Evolutionary conservation across 1,139 yeast species (phyloP), one percentile per base, ranked within the genome.

Genomic region (Geotrichum carabidarum): DNA sequence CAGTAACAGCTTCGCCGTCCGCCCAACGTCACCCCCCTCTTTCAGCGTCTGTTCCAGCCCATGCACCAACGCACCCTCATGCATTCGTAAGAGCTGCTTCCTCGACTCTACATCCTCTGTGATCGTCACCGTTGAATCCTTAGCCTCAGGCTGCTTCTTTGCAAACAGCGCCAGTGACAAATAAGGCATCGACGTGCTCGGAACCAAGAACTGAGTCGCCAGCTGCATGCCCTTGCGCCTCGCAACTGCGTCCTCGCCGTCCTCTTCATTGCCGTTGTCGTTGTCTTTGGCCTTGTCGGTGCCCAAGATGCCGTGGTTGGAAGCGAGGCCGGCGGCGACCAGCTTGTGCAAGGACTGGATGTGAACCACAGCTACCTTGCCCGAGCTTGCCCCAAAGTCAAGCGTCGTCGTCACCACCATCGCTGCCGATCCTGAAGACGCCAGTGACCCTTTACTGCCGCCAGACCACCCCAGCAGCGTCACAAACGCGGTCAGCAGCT

Each of bases 1-100:
- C 42, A 44, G 27, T 15, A 63, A 45, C 44, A 51, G 58, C 49
- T 76, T 76, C 9, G 88, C 84, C 50, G 75, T 76, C 58, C 83
- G 78, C 2, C 90, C 93, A 11, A 78, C 73, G 57, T 84, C 90
- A 2, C 94, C 94, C 8, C 90, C 91, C 63, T 87, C 95, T 62
- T 81, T 82, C 8, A 80, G 68, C 44, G 82, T 67, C 42, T 74
- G 72, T 1, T 70, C 74, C 32, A 86, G 72, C 46, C 88, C 87
- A 51, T 74, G 74, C 27, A 65, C 52, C 60, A 86, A 72, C 8
- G 80, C 80, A 1, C 68, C 68, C 51, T 72, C 64, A 63, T 82
- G 83, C n/a, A 78, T 75, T 53, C 80, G 84, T 36, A 74, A 65
- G 1, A 84, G 74, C 54, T 76, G 77, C 40, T 78, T 70, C 61